These are phyloP conservation scores for Blastobotrys americana DNA, from an alignment of 805 yeast genomes.

Conservation along the genomic window DNA sequence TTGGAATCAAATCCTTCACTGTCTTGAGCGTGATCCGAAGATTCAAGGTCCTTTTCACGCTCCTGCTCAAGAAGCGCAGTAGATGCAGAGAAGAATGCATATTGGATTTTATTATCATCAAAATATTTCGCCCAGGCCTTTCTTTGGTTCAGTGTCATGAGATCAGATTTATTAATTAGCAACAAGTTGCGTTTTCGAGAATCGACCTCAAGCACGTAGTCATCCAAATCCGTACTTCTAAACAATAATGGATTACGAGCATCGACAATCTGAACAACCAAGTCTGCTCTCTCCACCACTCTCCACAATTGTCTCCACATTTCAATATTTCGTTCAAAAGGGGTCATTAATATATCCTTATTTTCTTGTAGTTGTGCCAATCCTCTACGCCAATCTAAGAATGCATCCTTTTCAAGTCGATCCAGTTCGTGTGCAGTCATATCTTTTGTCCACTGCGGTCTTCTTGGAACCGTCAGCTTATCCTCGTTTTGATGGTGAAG, in stretches of 20 bases:
- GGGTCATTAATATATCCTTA: slow-evolving; percentile 81
- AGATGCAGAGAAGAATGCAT: slow-evolving; percentile 88
- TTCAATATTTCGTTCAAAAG: slow-evolving; percentile 93
- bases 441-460: slow-evolving; percentile 76
- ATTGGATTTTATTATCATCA: slow-evolving; percentile 57
- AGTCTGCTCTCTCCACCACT: slow-evolving; percentile 89
- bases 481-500: slow-evolving; percentile 37
- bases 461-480: slow-evolving; percentile 79
- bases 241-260: slow-evolving; percentile 90
- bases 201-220: slow-evolving; percentile 70
- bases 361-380: slow-evolving; percentile 79
- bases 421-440: slow-evolving; percentile 75
- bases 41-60: slow-evolving; percentile 32
- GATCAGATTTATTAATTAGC: slow-evolving; percentile 89
- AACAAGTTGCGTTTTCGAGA: slow-evolving; percentile 72
- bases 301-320: slow-evolving; percentile 99
- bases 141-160: slow-evolving; percentile 71
- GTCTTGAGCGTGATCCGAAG: slow-evolving; percentile 19
- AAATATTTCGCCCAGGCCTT: slow-evolving; percentile 83
- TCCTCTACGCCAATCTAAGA: slow-evolving; percentile 88
- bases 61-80: slow-evolving; percentile 72
- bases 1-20: slow-evolving; percentile 13
- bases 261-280: slow-evolving; percentile 94
- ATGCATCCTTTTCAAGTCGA: slow-evolving; percentile 80
- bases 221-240: slow-evolving; percentile 81